Evolutionary conservation across 129 eudicot genomes (phyloP), one percentile per base, ranked within the genome.

Genomic region (Pseudognaphalium luteoalbum): DNA sequence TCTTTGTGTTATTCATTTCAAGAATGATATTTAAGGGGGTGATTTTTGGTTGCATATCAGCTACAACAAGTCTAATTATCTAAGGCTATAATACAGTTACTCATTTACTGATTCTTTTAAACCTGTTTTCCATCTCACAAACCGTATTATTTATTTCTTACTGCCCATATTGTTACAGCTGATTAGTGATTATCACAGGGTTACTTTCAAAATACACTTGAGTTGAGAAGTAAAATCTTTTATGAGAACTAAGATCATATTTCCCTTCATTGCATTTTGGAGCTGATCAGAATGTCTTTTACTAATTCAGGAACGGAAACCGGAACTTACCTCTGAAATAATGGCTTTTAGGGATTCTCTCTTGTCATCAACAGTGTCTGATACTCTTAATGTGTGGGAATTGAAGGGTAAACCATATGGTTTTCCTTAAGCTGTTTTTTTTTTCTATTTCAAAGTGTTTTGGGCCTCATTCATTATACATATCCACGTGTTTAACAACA

Each of bases 331-430:
- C 34, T 86, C 99, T 81, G 99, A 91, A 75, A 79, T 91, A 73
- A 94, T 91, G 99, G 97, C 89, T 80, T 91, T 94, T 75, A 87
- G 97, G 76, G 99, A 95, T 86, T 84, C 84, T 76, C 99, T 95
- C 21, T 81, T 95, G 76, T 89, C 99, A 70, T 89, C 97, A 64
- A 85, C 96, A 32, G 71, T 95, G 52, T 95, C 99, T 58, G 99
- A 95, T 74, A 95, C 97, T 64, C 91, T 95, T 44, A 92, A 95
- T 66, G 96, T 95, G 70, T 95, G 99, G 99, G 99, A 95, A 76
- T 85, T 95, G 72, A 95, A 89, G 84, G 99, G 99, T 91, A 78
- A 14, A 70, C 22, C 58, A 63, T 68, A 41, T 7, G 7, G 32
- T 75, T 74, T 47, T 47, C 32, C 28, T 17, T 29, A 28, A 41